These are phyloP conservation scores for Torulaspora pretoriensis DNA, from an alignment of 1,139 yeast genomes.

Conservation along the genomic window DNA sequence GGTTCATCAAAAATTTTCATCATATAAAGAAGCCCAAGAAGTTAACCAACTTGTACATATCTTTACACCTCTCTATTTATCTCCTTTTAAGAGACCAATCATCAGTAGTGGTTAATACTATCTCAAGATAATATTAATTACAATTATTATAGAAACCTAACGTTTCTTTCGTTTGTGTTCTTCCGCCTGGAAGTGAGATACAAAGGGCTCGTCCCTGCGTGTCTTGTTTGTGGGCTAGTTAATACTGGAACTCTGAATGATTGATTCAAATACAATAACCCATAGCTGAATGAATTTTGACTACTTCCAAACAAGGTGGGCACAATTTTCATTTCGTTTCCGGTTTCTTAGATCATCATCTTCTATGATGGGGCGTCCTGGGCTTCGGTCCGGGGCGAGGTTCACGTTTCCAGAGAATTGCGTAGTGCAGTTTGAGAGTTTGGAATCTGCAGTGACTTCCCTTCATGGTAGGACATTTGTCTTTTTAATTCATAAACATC, in stretches of 20 bases:
- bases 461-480: conserved; percentile 37
- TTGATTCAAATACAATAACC: conserved; percentile 33
- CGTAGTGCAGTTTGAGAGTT: conserved; percentile 36
- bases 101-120: conserved; percentile 42
- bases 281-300: conserved; percentile 39
- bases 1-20: not conserved
- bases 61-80: not conserved
- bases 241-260: conserved; percentile 35
- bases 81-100: conserved; percentile 31
- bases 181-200: conserved; percentile 14
- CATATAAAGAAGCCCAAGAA: conserved; percentile 1
- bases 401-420: conserved; percentile 36
- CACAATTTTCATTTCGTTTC: conserved; percentile 70
- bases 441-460: conserved; percentile 37
- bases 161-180: conserved; percentile 33
- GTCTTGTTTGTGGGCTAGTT: conserved; percentile 25
- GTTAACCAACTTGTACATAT: not conserved
- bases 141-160: conserved; percentile 51
- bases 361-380: conserved; percentile 31
- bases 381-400: conserved; percentile 18
- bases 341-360: conserved; percentile 61
- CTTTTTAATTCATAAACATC: conserved; percentile 11
- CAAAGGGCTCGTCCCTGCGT: conserved; percentile 8
- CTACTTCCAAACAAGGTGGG: conserved; percentile 43
- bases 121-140: conserved; percentile 41